A percentile compares a stretch with the other conserved stretches of the same genome.
Evolutionary conservation across 208 protist species (phyloP).

Genomic region (Acanthamoeba pearcei): DNA sequence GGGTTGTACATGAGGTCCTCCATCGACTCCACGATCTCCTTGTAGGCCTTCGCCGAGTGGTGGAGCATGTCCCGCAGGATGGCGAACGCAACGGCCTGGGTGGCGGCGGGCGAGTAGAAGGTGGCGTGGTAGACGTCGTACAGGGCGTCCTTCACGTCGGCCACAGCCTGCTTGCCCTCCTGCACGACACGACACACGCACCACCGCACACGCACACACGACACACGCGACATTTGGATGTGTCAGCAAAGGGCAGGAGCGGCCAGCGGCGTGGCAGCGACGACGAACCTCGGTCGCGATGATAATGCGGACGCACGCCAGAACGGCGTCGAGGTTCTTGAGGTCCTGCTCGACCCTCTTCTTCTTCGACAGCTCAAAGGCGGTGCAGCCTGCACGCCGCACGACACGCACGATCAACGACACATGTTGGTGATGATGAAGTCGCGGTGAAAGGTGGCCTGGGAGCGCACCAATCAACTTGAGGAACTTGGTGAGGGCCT

Average conservation of each 20-base stretch:
- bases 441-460: not conserved
- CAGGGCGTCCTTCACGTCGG: not conserved
- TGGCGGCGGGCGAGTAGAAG: conserved; percentile 15
- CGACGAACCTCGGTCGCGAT: conserved; percentile 1
- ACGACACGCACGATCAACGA: not conserved
- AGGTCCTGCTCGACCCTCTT: conserved; percentile 35
- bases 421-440: not conserved
- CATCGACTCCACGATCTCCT: conserved; percentile 35
- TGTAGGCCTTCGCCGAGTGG: conserved; percentile 52
- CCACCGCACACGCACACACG: too few relatives aligned
- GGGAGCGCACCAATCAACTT: conserved; percentile 25
- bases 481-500: conserved; percentile 57
- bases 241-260: not conserved
- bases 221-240: not conserved
- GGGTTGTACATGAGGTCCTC: conserved; percentile 65
- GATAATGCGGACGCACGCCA: conserved; percentile 21
- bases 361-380: conserved; percentile 57
- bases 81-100: conserved; percentile 16
- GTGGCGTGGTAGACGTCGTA: conserved; percentile 46
- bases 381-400: not conserved
- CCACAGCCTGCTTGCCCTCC: conserved; percentile 32
- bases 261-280: too few relatives aligned
- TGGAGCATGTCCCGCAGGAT: conserved; percentile 53
- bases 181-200: not conserved
- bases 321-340: conserved; percentile 26